These are phyloP conservation scores for Auriculariales sp. DNA, from an alignment of 768 basidiomycete genomes.

Conservation along the genomic window DNA sequence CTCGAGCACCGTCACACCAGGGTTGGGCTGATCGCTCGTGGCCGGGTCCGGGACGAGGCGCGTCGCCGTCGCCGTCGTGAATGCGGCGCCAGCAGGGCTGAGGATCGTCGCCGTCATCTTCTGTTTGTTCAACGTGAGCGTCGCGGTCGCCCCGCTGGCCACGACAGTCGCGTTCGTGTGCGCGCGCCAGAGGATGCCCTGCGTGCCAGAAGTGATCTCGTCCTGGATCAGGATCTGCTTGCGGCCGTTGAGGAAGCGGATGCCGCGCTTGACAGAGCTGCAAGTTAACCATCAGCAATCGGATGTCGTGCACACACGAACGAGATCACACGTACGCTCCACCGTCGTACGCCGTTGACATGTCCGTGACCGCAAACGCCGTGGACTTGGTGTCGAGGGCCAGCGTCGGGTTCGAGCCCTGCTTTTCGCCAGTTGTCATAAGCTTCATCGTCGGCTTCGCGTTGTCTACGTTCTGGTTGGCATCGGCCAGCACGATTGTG, in stretches of 20 bases:
- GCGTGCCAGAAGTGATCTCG: slow-evolving; percentile 50
- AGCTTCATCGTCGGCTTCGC: slow-evolving; percentile 45
- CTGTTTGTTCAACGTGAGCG: slow-evolving; percentile 54
- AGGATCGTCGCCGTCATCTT: slow-evolving; percentile 52
- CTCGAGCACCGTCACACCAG: slow-evolving; percentile 63
- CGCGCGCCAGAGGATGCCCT: slow-evolving; percentile 71
- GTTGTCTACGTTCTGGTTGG: slow-evolving; percentile 63
- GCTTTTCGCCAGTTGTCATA: slow-evolving; percentile 39
- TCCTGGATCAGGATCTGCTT: slow-evolving; percentile 87
- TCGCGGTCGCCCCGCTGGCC: slow-evolving; percentile 54
- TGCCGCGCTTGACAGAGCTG: slow-evolving; percentile 66
- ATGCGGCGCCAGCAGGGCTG: slow-evolving; percentile 53
- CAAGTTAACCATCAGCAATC: neutral
- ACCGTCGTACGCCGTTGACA: slow-evolving; percentile 58
- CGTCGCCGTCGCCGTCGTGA: slow-evolving; percentile 38
- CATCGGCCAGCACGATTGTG: slow-evolving; percentile 59
- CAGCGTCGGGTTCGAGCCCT: slow-evolving; percentile 77
- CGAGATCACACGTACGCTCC: slow-evolving; percentile 35
- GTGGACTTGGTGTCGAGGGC: slow-evolving; percentile 48
- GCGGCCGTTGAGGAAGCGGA: slow-evolving; percentile 69
- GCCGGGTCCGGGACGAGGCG: slow-evolving; percentile 49
- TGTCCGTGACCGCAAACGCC: slow-evolving; percentile 68
- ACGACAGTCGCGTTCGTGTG: slow-evolving; percentile 83
- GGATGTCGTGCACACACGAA: slow-evolving; percentile 3
- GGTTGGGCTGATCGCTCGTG: slow-evolving; percentile 56